Percentiles rank a stretch among this genome's conserved stretches.
phyloP scores from a whole-genome alignment of 495 filamentous ascomycete genomes.

The Tuber indicum region DNA sequence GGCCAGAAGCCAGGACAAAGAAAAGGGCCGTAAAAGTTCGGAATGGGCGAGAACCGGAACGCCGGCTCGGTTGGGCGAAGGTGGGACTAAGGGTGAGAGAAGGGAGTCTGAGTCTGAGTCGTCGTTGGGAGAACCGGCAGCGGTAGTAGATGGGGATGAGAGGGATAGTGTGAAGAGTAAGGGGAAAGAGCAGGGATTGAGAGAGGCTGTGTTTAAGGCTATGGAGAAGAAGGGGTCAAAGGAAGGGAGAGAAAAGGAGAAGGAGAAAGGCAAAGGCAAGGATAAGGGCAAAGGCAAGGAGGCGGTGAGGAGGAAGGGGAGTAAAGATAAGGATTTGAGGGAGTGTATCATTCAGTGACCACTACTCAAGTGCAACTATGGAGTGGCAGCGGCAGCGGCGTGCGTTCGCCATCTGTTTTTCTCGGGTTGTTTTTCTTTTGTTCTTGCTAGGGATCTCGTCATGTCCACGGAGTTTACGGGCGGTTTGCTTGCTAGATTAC shows the following conservation, averaged over 20 bases:
- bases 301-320: constrained; percentile 9
- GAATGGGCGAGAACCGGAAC: constrained; percentile 44
- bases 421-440: background rate
- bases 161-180: constrained; percentile 44
- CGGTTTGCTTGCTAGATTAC: background rate
- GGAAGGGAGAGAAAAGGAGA: constrained; percentile 24
- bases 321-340: constrained; percentile 33
- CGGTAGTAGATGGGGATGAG: constrained; percentile 45
- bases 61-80: constrained; percentile 40
- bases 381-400: background rate
- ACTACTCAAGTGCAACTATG: background rate
- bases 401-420: background rate
- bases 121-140: constrained; percentile 47
- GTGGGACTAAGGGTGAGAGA: constrained; percentile 24
- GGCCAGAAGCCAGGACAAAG: constrained; percentile 49
- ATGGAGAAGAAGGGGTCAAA: constrained; percentile 31
- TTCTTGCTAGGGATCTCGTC: background rate
- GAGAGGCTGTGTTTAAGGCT: constrained; percentile 47
- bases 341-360: constrained; percentile 26
- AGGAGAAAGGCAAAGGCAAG: constrained; percentile 28
- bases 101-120: constrained; percentile 42
- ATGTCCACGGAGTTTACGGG: constrained; percentile 5
- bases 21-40: constrained; percentile 41
- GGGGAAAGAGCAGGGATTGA: constrained; percentile 44
- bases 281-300: constrained; percentile 20